Base-by-base conservation (phyloP, 176 grass and related monocot genomes). In the Oryza meridionalis region DNA sequence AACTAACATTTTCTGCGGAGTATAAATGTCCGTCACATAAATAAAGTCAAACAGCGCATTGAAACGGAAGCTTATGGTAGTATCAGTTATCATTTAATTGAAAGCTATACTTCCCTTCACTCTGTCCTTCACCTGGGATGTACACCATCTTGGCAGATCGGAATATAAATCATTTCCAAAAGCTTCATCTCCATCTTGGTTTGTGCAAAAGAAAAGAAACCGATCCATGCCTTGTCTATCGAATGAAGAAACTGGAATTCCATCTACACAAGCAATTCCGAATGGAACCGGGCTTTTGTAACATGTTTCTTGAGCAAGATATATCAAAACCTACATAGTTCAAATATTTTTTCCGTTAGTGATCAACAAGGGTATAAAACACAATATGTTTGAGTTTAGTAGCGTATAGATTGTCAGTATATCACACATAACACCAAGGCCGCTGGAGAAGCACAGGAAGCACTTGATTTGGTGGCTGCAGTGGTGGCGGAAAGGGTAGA, bases 261-360 rank as follows among this genome's bases (percentile, higher is more conserved):
- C 90, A 77, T 95, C 79, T 33, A 95, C 79, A 67, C 88, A 90
- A 77, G 93, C 80, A 42, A 95, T 92, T 73, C 90, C 93, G 76
- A 95, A 87, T 76, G 86, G 88, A 74, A 82, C 86, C 74, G 92
- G 81, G 83, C 86, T 88, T 82, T 74, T 91, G 74, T 90, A 87
- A 35, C 77, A 88, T 3, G 84, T 84, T 47, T 95, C 90, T 42
- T 55, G 80, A 19, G 93, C 88, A 25, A 88, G 79, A 65, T 92
- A 86, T 69, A 88, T 92, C 35, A 95, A 86, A 75, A 95, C 83
- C 93, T 95, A 88, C 3, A 37, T 32, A 53, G 31, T 82, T 58
- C 64, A 84, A 84, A 69, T 33, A 9, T 78, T 81, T 44, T 16
- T 70, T 24, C 1, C 31, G 46, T 82, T 29, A 29, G 27, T 29